phyloP scores from a whole-genome alignment of 2,329 filamentous ascomycete species.

The Ceratocystis destructans region DNA sequence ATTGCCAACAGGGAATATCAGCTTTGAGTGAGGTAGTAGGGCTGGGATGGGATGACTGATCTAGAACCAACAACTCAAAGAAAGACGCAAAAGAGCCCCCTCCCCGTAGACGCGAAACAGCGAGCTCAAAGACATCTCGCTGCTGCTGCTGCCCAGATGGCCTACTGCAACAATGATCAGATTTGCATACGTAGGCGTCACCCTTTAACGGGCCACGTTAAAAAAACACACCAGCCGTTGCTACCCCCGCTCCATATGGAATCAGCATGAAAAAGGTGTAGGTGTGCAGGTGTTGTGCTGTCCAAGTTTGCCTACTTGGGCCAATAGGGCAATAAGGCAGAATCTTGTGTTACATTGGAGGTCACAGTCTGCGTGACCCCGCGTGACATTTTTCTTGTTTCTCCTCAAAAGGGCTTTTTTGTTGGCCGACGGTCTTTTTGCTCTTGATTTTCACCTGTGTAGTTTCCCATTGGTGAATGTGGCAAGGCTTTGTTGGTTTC shows the following conservation, averaged over 20 bases:
- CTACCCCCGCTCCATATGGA: not conserved
- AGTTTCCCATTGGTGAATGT: not conserved
- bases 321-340: constrained; percentile 6
- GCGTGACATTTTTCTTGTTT: not conserved
- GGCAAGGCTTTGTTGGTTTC: not conserved
- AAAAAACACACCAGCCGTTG: not conserved
- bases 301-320: constrained; percentile 7
- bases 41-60: not conserved
- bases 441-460: not conserved
- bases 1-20: not conserved
- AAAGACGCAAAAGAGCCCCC: not conserved
- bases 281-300: not conserved
- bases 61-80: not conserved
- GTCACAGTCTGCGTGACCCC: constrained; percentile 1
- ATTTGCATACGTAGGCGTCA: not conserved
- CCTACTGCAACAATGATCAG: not conserved
- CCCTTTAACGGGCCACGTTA: not conserved
- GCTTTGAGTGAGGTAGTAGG: too few species aligned
- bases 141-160: not conserved
- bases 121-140: not conserved
- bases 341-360: constrained; percentile 4
- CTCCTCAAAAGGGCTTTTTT: not conserved
- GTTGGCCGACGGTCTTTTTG: not conserved
- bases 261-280: not conserved
- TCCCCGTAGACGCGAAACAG: not conserved